Conservation (phyloP, 2,329 filamentous ascomycete genomes). For the Hymenoscyphus scutula region DNA sequence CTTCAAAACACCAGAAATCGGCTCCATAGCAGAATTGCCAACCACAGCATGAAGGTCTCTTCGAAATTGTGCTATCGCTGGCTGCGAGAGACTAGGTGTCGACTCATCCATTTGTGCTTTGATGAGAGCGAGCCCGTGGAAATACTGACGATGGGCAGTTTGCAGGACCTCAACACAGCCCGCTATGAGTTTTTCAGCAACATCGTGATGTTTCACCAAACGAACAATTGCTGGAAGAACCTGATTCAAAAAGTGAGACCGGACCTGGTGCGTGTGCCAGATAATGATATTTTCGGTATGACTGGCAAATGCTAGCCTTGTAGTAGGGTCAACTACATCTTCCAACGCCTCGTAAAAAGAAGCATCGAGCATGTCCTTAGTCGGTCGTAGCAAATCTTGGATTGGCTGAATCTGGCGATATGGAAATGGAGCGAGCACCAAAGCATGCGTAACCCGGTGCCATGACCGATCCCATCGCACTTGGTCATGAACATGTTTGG, state of each 20-base stretch:
- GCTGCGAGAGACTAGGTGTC: slow-evolving; percentile 36
- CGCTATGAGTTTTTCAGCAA: slow-evolving; percentile 45
- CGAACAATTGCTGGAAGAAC: slow-evolving; percentile 55
- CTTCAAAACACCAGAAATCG: slow-evolving; percentile 53
- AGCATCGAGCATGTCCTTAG: slow-evolving; percentile 34
- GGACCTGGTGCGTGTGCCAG: slow-evolving; percentile 62
- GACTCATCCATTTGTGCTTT: slow-evolving; percentile 45
- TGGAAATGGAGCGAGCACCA: slow-evolving; percentile 54
- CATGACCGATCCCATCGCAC: slow-evolving; percentile 60
- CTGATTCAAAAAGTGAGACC: slow-evolving; percentile 58
- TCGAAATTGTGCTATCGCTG: slow-evolving; percentile 50
- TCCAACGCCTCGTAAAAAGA: slow-evolving; percentile 51
- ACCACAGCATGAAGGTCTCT: slow-evolving; percentile 64
- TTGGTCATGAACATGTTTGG: slow-evolving; percentile 40
- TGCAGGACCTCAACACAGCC: slow-evolving; percentile 58
- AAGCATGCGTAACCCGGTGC: slow-evolving; percentile 57
- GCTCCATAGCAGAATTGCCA: slow-evolving; percentile 57
- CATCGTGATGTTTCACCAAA: slow-evolving; percentile 28
- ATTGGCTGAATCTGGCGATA: slow-evolving; percentile 40
- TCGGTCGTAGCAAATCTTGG: slow-evolving; percentile 21
- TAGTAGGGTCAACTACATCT: slow-evolving; percentile 50
- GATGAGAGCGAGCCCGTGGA: slow-evolving; percentile 53
- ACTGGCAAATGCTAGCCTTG: slow-evolving; percentile 47
- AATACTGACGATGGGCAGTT: slow-evolving; percentile 56
- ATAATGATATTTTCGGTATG: slow-evolving; percentile 55